Conservation (phyloP, 75 land plant species). For the Pinus tabuliformis region DNA sequence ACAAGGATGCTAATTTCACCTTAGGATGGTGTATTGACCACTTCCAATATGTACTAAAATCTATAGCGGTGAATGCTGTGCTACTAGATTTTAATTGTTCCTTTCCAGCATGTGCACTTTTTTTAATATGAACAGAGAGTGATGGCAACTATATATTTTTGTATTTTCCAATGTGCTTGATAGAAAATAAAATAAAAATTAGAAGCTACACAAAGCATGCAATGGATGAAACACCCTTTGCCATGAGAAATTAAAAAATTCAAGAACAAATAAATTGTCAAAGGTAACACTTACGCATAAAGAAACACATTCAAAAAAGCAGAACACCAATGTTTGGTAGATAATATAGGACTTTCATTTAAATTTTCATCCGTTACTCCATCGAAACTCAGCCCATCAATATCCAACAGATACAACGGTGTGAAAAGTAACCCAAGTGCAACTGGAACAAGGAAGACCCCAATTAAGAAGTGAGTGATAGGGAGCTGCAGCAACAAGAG, state of each 20-base stretch:
- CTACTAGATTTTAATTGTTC: not conserved
- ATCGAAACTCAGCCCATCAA: too few species aligned
- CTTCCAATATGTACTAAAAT: not conserved
- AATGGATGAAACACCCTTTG: not conserved
- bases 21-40: not conserved
- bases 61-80: not conserved
- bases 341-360: slow-evolving; percentile 14
- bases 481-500: slow-evolving; percentile 4
- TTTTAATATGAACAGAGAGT: not conserved
- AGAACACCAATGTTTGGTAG: slow-evolving; percentile 24
- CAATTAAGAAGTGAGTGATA: too few species aligned
- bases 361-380: too few species aligned
- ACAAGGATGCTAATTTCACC: not conserved
- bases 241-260: not conserved
- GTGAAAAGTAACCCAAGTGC: too few species aligned
- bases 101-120: not conserved
- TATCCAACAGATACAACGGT: too few species aligned
- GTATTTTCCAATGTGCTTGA: not conserved
- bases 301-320: slow-evolving; percentile 46
- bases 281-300: slow-evolving; percentile 42
- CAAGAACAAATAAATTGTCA: slow-evolving; percentile 2
- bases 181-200: not conserved
- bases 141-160: not conserved
- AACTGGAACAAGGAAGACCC: too few species aligned
- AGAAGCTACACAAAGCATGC: not conserved